Conservation (phyloP, 1,139 yeast genomes). For the Debaryomycetaceae sp. region DNA sequence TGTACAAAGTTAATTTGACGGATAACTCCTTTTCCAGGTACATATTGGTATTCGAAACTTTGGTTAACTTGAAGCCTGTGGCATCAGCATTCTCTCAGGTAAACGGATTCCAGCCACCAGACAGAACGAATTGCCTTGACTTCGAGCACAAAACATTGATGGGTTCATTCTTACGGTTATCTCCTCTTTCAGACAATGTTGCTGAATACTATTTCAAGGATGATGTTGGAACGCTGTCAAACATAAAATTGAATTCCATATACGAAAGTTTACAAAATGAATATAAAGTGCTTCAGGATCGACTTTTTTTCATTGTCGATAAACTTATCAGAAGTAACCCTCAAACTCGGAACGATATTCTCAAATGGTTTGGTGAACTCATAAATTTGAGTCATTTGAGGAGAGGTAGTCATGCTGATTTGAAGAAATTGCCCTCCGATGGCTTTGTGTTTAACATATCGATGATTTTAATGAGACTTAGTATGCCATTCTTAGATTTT, state of each 20-base stretch:
- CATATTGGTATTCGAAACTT: conserved; percentile 53
- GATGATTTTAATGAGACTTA: conserved; percentile 61
- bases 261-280: conserved; percentile 60
- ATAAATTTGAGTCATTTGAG: conserved; percentile 82
- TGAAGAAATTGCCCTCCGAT: conserved; percentile 65
- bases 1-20: conserved; percentile 32
- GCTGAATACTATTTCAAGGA: conserved; percentile 47
- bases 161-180: conserved; percentile 74
- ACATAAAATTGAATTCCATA: conserved; percentile 42
- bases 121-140: conserved; percentile 39
- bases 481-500: conserved; percentile 79
- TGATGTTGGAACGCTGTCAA: conserved; percentile 33
- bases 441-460: conserved; percentile 81
- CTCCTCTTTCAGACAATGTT: conserved; percentile 58
- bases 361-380: conserved; percentile 67
- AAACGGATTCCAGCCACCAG: conserved; percentile 51
- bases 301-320: conserved; percentile 67
- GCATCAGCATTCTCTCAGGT: conserved; percentile 59
- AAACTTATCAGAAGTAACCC: conserved; percentile 75
- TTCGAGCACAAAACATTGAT: conserved; percentile 62
- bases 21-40: conserved; percentile 52
- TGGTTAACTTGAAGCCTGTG: conserved; percentile 60
- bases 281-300: conserved; percentile 51
- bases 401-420: conserved; percentile 81
- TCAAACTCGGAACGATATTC: conserved; percentile 57